These are phyloP conservation scores for Pistacia integerrima DNA, from an alignment of 345 rosid genomes.

Conservation along the genomic window DNA sequence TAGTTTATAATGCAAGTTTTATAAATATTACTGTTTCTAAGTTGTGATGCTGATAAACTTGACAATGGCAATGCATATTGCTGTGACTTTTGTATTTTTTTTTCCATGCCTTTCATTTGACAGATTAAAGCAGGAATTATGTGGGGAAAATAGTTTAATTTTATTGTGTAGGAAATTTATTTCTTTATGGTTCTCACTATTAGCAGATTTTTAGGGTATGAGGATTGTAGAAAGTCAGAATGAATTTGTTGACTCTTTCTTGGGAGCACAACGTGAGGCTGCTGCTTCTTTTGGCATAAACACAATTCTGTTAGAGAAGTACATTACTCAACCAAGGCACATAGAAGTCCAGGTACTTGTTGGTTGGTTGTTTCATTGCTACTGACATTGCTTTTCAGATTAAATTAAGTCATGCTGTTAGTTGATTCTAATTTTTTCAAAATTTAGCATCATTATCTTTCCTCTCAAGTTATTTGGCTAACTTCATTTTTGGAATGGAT, in stretches of 20 bases:
- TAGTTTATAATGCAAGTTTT: conserved; percentile 1
- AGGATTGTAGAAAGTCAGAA: conserved; percentile 68
- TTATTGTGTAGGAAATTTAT: conserved; percentile 7
- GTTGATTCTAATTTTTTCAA: not conserved
- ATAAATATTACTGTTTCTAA: not conserved
- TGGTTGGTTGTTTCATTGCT: not conserved
- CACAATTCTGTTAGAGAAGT: conserved; percentile 92
- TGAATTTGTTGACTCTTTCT: conserved; percentile 77
- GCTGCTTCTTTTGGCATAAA: conserved; percentile 89
- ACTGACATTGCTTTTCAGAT: not conserved
- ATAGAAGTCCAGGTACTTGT: conserved; percentile 85
- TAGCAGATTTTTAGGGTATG: conserved; percentile 74
- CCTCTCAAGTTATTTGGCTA: conserved; percentile 1
- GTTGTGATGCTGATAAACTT: not conserved
- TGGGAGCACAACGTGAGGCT: conserved; percentile 96
- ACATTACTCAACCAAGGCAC: conserved; percentile 88
- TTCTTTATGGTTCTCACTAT: conserved; percentile 29
- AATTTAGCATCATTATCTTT: conserved; percentile 2
- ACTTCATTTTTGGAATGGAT: conserved; percentile 4
- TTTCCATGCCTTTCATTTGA: not conserved
- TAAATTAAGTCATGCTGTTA: not conserved
- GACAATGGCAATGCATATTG: not conserved
- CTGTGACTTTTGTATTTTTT: not conserved
- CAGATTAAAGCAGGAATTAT: not conserved
- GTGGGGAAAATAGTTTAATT: not conserved